A percentile compares a stretch with the other conserved stretches of the same genome.
These are phyloP conservation scores for Fraxinus ornus DNA, from an alignment of 305 asterid genomes.

Conservation along the genomic window DNA sequence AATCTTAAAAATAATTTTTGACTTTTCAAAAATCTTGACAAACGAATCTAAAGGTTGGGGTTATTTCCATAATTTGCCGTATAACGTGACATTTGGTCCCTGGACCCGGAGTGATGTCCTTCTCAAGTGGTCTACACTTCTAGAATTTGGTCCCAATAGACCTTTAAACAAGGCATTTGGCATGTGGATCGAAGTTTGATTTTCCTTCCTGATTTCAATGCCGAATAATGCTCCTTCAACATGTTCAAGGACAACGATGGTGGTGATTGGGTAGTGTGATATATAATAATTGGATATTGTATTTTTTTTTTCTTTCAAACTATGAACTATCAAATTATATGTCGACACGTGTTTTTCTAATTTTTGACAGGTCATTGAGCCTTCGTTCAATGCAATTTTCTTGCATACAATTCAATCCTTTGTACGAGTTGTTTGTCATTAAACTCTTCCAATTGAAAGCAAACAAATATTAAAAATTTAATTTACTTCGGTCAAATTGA, in stretches of 20 bases:
- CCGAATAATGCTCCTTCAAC: too few relatives aligned
- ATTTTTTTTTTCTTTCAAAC: too few relatives aligned
- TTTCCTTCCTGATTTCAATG: neutral
- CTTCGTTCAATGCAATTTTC: neutral
- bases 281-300: too few relatives aligned
- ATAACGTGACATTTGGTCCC: neutral
- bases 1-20: too few relatives aligned
- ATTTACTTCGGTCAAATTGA: neutral
- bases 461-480: neutral
- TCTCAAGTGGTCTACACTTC: conserved; percentile 15
- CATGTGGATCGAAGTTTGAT: neutral
- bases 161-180: neutral
- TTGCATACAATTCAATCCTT: neutral
- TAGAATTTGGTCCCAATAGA: conserved; percentile 13
- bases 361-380: too few relatives aligned
- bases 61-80: neutral
- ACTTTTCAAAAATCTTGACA: neutral
- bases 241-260: too few relatives aligned
- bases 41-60: neutral
- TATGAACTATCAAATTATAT: too few relatives aligned
- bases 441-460: neutral
- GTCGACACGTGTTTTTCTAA: too few relatives aligned
- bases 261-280: too few relatives aligned
- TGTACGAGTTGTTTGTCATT: neutral
- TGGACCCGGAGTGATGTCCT: neutral